Percentiles rank a stretch among this genome's conserved stretches.
These are phyloP conservation scores for Penicillium goetzii DNA, from an alignment of 495 filamentous ascomycete genomes.

Conservation along the genomic window DNA sequence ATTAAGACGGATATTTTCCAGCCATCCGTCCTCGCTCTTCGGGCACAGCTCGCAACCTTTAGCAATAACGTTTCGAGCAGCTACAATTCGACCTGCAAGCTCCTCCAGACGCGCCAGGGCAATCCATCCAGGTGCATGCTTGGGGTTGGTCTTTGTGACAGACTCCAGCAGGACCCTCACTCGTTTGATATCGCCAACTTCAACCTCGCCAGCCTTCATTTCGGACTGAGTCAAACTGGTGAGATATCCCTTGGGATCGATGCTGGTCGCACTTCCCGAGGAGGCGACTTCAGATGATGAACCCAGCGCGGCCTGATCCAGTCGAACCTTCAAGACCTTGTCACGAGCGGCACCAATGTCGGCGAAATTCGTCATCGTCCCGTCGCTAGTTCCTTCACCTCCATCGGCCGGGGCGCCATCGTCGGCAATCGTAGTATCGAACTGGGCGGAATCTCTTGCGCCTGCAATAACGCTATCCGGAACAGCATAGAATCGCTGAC, in stretches of 20 bases:
- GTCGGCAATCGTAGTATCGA: slow-evolving; percentile 82
- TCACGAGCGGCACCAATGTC: slow-evolving; percentile 94
- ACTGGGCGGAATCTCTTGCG: slow-evolving; percentile 75
- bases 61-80: slow-evolving; percentile 81
- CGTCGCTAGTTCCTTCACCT: slow-evolving; percentile 64
- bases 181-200: slow-evolving; percentile 93
- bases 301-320: slow-evolving; percentile 84
- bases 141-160: slow-evolving; percentile 93
- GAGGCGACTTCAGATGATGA: slow-evolving; percentile 64
- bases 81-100: slow-evolving; percentile 84
- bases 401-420: slow-evolving; percentile 61
- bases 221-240: slow-evolving; percentile 84
- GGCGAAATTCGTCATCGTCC: slow-evolving; percentile 97
- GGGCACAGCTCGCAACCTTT: slow-evolving; percentile 88
- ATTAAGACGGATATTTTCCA: slow-evolving; percentile 91
- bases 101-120: slow-evolving; percentile 93
- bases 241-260: slow-evolving; percentile 95
- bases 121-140: slow-evolving; percentile 95
- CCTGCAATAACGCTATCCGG: slow-evolving; percentile 94
- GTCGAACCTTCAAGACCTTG: slow-evolving; percentile 85
- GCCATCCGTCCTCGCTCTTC: slow-evolving; percentile 92
- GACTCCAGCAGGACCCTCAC: slow-evolving; percentile 92
- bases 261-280: slow-evolving; percentile 82
- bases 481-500: slow-evolving; percentile 91
- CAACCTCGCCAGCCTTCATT: slow-evolving; percentile 73